Conservation (phyloP, 1,284 basidiomycete genomes). For the Fistulina hepatica region DNA sequence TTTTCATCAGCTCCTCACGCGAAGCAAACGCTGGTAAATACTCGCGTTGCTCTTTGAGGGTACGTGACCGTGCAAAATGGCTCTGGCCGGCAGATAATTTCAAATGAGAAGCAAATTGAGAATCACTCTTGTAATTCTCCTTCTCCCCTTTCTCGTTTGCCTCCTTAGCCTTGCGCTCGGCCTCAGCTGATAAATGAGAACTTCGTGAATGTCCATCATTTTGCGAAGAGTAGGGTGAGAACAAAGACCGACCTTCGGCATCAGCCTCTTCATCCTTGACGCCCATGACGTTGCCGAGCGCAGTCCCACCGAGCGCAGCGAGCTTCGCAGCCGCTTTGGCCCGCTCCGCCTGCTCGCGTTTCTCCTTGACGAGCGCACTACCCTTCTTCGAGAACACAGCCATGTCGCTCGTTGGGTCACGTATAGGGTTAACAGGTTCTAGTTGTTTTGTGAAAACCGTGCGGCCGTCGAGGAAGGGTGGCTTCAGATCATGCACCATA, state of each 20-base stretch:
- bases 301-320: constrained; percentile 85
- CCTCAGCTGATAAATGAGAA: constrained; percentile 43
- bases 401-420: constrained; percentile 90
- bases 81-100: constrained; percentile 72
- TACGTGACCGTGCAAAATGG: constrained; percentile 73
- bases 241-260: constrained; percentile 57
- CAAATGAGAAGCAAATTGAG: constrained; percentile 91
- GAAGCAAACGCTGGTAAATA: constrained; percentile 98
- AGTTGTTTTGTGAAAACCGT: constrained; percentile 96
- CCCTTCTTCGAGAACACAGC: constrained; percentile 96
- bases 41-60: constrained; percentile 91
- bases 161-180: constrained; percentile 46
- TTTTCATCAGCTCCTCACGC: constrained; percentile 84
- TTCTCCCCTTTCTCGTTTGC: constrained; percentile 45
- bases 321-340: constrained; percentile 94
- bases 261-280: constrained; percentile 91
- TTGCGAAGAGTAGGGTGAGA: constrained; percentile 19
- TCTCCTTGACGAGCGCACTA: constrained; percentile 86
- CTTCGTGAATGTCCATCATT: constrained; percentile 72
- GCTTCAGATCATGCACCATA: constrained; percentile 94
- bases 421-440: constrained; percentile 94
- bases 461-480: constrained; percentile 94
- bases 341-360: constrained; percentile 90
- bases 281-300: constrained; percentile 94
- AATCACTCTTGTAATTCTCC: constrained; percentile 84